Percentiles rank a stretch among this genome's conserved stretches.
phyloP scores from a whole-genome alignment of 257 asterid species.

The Solanum lycopersicoides region DNA sequence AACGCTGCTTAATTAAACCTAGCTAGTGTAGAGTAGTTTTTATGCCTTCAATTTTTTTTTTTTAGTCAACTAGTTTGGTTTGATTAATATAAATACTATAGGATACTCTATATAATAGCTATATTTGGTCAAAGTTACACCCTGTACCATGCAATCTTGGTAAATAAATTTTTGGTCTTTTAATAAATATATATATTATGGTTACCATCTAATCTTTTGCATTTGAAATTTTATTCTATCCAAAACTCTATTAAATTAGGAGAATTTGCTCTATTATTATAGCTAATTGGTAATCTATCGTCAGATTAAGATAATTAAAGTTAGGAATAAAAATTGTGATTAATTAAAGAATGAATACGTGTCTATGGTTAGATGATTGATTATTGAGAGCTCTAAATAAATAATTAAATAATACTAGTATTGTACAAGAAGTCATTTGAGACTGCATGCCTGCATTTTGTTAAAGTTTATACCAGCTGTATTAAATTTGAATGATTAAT shows the following conservation, averaged over 20 bases:
- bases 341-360: neutral
- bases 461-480: neutral
- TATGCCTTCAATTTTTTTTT: neutral
- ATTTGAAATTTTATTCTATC: neutral
- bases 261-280: neutral
- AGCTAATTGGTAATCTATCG: neutral
- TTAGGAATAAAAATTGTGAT: neutral
- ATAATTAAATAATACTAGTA: neutral
- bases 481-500: neutral
- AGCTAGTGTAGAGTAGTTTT: neutral
- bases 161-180: neutral
- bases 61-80: neutral
- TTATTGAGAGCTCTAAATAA: neutral
- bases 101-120: neutral
- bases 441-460: neutral
- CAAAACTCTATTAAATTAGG: neutral
- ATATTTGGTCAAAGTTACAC: neutral
- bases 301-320: neutral
- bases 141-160: neutral
- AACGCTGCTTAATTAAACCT: neutral
- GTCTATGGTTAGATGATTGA: neutral
- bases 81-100: neutral
- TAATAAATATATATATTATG: neutral
- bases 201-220: no score
- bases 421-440: neutral